Percentiles rank a stretch among this genome's conserved stretches.
These are phyloP conservation scores for Aspergillus pseudonomiae DNA, from an alignment of 2,329 filamentous ascomycete species.

Conservation along the genomic window DNA sequence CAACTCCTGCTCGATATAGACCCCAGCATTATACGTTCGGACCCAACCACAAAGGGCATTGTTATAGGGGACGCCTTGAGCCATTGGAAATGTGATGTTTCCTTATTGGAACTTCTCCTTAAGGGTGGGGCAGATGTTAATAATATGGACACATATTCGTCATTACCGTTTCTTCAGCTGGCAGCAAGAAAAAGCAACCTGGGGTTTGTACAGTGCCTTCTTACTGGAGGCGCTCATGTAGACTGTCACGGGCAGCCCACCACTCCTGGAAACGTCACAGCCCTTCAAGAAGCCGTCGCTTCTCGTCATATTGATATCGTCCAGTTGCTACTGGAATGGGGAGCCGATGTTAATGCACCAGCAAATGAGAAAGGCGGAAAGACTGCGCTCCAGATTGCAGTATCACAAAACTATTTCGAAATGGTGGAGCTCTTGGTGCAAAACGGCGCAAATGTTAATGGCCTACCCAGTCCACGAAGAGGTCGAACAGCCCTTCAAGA, in stretches of 20 bases:
- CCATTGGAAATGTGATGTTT: neutral
- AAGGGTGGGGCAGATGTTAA: neutral
- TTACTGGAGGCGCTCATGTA: neutral
- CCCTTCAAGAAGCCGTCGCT: slow-evolving; percentile 18
- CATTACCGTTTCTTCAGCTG: neutral
- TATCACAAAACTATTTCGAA: slow-evolving; percentile 9
- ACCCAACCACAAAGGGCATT: neutral
- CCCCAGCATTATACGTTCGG: neutral
- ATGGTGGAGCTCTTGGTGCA: slow-evolving; percentile 11
- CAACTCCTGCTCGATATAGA: neutral
- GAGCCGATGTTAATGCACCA: slow-evolving; percentile 28
- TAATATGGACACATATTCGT: neutral
- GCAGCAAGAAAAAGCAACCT: neutral
- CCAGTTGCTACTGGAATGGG: slow-evolving; percentile 23
- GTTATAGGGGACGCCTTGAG: neutral
- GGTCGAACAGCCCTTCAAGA: slow-evolving; percentile 20
- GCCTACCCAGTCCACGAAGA: slow-evolving; percentile 15
- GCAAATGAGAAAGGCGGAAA: slow-evolving; percentile 8
- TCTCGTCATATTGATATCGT: slow-evolving; percentile 20
- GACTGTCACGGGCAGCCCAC: neutral
- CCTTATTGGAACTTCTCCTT: neutral
- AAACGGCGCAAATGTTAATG: slow-evolving; percentile 29
- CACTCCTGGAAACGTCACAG: slow-evolving; percentile 9
- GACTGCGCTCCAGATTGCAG: slow-evolving; percentile 21
- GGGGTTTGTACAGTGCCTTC: neutral